Evolutionary conservation across 176 grass and related monocot species (phyloP).

Genomic region (Thinopyrum elongatum): DNA sequence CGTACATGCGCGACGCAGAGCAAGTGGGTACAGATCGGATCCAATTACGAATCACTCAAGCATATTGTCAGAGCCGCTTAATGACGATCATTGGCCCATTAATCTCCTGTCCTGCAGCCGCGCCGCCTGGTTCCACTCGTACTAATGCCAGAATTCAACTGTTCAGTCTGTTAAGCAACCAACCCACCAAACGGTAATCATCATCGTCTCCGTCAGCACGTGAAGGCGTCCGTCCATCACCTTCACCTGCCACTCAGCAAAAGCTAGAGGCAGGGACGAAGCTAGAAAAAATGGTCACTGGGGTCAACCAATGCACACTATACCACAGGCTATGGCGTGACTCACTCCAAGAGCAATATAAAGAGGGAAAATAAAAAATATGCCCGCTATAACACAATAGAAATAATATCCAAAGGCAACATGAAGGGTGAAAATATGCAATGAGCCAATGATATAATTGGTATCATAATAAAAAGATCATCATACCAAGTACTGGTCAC

Average conservation of each 20-base stretch:
- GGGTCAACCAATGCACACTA: no score
- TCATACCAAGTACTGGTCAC: no score
- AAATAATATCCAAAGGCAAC: no score
- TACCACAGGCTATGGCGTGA: no score
- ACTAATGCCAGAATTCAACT: neutral
- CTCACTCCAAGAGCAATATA: no score
- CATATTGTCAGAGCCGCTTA: neutral
- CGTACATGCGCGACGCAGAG: neutral
- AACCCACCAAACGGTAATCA: neutral
- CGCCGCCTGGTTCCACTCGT: neutral
- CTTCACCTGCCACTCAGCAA: neutral
- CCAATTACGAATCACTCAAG: neutral
- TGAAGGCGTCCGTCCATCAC: neutral
- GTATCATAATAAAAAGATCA: no score
- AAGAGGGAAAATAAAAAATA: neutral
- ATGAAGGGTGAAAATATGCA: no score
- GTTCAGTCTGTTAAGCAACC: neutral
- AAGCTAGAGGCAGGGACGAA: no score
- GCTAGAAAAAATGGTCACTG: no score
- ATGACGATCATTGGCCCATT: neutral
- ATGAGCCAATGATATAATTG: no score
- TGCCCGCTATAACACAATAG: neutral
- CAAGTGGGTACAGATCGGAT: neutral
- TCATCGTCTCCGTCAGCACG: neutral
- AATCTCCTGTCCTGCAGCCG: neutral